Percentiles rank a stretch among this genome's conserved stretches.
phyloP scores from a whole-genome alignment of 768 basidiomycete species.

The Clavaria fumosa region DNA sequence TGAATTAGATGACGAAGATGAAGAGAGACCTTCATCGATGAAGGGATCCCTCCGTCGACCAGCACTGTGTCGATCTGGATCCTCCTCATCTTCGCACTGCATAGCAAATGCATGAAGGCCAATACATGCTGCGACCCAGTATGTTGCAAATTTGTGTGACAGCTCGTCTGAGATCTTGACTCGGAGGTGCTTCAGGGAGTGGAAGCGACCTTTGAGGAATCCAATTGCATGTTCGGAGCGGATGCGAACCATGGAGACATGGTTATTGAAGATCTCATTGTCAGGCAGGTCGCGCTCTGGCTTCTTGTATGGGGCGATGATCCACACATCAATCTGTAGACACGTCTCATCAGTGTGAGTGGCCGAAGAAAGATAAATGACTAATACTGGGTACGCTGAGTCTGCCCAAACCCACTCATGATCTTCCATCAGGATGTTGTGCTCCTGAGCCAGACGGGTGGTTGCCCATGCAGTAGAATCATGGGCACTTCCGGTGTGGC shows the following conservation, averaged over 20 bases:
- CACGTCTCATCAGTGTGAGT: neutral
- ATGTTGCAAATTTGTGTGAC: constrained; percentile 16
- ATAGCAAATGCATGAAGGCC: constrained; percentile 18
- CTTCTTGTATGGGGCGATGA: constrained; percentile 17
- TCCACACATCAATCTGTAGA: constrained; percentile 12
- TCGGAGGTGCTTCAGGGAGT: constrained; percentile 19
- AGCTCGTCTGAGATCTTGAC: constrained; percentile 13
- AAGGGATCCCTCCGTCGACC: constrained; percentile 11
- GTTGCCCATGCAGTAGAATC: constrained; percentile 18
- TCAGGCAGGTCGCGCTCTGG: constrained; percentile 14
- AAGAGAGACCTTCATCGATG: constrained; percentile 14
- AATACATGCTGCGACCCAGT: constrained; percentile 20
- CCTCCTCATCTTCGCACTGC: constrained; percentile 16
- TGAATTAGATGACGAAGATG: constrained; percentile 2
- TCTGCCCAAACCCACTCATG: constrained; percentile 25
- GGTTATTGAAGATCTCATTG: constrained; percentile 20
- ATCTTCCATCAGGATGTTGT: constrained; percentile 12
- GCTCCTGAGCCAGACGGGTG: constrained; percentile 11
- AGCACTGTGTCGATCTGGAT: constrained; percentile 6
- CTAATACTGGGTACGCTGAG: constrained; percentile 23
- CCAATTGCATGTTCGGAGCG: constrained; percentile 26
- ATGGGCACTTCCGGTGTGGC: constrained; percentile 19
- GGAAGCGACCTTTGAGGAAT: constrained; percentile 25
- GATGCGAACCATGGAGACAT: constrained; percentile 22
- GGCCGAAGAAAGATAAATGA: neutral